Conservation (phyloP, 129 eudicot species). For the Pseudognaphalium luteoalbum region DNA sequence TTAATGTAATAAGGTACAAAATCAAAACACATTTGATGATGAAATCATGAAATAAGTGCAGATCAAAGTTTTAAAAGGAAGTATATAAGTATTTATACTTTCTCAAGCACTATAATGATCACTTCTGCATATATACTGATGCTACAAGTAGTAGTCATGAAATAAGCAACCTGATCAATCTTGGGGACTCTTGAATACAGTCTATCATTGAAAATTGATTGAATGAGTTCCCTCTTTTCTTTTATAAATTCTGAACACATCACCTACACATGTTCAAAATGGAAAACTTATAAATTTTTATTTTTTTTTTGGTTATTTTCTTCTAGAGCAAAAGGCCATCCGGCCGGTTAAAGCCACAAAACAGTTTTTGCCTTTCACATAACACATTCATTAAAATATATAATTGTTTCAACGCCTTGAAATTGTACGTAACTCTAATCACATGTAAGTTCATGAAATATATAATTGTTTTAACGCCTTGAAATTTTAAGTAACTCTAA, state of each 20-base stretch:
- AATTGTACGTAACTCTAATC: no score
- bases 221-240: conserved; percentile 68
- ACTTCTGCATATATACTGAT: not conserved
- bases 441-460: no score
- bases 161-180: conserved; percentile 51
- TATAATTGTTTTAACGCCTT: no score
- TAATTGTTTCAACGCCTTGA: no score
- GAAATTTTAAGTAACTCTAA: no score
- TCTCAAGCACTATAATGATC: not conserved
- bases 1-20: not conserved
- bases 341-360: no score
- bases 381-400: no score
- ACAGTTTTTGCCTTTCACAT: no score
- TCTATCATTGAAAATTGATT: conserved; percentile 53
- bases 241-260: conserved; percentile 57
- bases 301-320: no score
- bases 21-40: not conserved
- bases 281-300: no score
- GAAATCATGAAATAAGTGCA: not conserved
- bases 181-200: conserved; percentile 47
- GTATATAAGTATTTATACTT: not conserved
- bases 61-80: not conserved
- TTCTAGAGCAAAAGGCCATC: no score
- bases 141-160: not conserved
- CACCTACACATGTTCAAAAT: conserved; percentile 41